A percentile compares a stretch with the other conserved stretches of the same genome.
phyloP scores from a whole-genome alignment of 805 yeast genomes.

The Zygosaccharomyces bisporus region DNA sequence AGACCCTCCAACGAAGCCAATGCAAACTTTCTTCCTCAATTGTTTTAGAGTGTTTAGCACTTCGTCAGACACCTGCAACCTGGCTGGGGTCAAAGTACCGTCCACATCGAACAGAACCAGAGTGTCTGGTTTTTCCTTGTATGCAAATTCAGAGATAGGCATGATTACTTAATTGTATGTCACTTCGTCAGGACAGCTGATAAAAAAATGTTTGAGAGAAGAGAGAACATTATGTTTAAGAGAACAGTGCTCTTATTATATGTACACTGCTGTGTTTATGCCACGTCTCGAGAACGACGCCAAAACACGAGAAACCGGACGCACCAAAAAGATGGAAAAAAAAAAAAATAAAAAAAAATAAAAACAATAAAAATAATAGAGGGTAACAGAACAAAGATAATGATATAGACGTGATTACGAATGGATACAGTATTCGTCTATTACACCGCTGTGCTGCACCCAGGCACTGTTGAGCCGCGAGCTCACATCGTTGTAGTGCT shows the following conservation, averaged over 20 bases:
- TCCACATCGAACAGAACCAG: slow-evolving; percentile 95
- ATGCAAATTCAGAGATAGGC: slow-evolving; percentile 51
- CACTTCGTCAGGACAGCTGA: not conserved
- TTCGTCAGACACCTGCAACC: slow-evolving; percentile 72
- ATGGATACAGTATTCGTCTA: not conserved
- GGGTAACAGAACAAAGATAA: not conserved
- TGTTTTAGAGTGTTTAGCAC: slow-evolving; percentile 65
- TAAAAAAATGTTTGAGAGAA: not conserved
- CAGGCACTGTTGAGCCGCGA: too few relatives aligned
- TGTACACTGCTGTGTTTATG: not conserved
- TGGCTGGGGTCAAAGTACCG: slow-evolving; percentile 97
- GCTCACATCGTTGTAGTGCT: too few relatives aligned
- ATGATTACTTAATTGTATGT: slow-evolving; percentile 11
- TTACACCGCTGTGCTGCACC: too few relatives aligned
- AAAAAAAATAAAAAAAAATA: not conserved
- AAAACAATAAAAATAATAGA: not conserved
- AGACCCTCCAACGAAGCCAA: slow-evolving; percentile 98
- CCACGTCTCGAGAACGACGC: slow-evolving; percentile 4
- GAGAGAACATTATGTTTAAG: too few relatives aligned
- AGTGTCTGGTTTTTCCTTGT: slow-evolving; percentile 79
- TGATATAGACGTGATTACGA: not conserved
- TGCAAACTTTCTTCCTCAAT: slow-evolving; percentile 85
- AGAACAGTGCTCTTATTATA: slow-evolving; percentile 2
- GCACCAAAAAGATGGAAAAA: not conserved
- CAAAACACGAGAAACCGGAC: slow-evolving; percentile 2